Conservation (phyloP, 441 rosid species). For the Melastoma candidum region DNA sequence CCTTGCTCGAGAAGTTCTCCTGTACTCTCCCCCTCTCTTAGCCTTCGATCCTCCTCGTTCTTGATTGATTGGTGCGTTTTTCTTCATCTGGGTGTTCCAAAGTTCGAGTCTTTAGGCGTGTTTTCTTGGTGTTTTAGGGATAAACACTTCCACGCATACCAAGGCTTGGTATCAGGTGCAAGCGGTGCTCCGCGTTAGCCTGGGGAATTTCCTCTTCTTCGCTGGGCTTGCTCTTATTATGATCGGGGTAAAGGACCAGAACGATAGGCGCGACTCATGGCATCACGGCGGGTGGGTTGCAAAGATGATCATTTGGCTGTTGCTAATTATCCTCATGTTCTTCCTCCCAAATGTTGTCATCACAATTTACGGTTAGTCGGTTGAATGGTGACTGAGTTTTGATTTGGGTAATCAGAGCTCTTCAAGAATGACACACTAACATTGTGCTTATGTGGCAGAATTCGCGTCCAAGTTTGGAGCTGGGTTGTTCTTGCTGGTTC, state of each 20-base stretch:
- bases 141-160: slow-evolving; percentile 42
- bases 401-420: too few species aligned
- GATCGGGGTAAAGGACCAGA: slow-evolving; percentile 94
- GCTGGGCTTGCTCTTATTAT: slow-evolving; percentile 64
- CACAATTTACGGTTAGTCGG: slow-evolving; percentile 61
- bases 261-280: slow-evolving; percentile 86
- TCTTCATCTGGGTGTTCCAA: slow-evolving; percentile 4
- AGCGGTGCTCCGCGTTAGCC: slow-evolving; percentile 94
- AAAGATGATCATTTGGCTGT: slow-evolving; percentile 77
- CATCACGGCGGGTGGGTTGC: slow-evolving; percentile 93
- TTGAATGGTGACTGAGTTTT: not conserved
- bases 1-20: slow-evolving; percentile 64
- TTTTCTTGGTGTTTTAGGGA: slow-evolving; percentile 44
- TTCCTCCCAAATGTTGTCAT: slow-evolving; percentile 65
- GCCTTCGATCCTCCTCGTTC: not conserved
- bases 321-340: slow-evolving; percentile 88
- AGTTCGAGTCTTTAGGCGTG: slow-evolving; percentile 4
- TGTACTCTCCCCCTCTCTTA: slow-evolving; percentile 27
- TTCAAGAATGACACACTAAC: too few species aligned
- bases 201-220: slow-evolving; percentile 84
- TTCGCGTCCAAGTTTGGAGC: slow-evolving; percentile 83
- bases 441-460: slow-evolving; percentile 32
- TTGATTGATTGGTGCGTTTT: not conserved
- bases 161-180: slow-evolving; percentile 84
- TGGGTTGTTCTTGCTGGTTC: slow-evolving; percentile 81